Percentiles rank a stretch among this genome's conserved stretches.
phyloP scores from a whole-genome alignment of 2,329 filamentous ascomycete genomes.

The Calonectria pseudoreteaudii region DNA sequence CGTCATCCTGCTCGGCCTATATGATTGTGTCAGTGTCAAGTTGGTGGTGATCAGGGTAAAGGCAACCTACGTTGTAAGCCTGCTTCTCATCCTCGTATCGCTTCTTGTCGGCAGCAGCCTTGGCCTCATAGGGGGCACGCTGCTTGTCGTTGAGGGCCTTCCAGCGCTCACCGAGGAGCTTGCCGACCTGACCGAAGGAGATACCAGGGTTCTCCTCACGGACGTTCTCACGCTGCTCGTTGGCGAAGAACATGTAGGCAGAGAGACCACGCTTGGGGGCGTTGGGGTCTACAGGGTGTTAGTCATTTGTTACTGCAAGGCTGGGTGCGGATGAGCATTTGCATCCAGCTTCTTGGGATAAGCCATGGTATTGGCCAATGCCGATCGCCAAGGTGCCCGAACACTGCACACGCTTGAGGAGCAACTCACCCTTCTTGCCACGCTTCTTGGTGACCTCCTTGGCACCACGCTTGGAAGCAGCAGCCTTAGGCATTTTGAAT shows the following conservation, averaged over 20 bases:
- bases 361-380: neutral
- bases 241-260: slow-evolving; percentile 99
- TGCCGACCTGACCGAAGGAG: slow-evolving; percentile 98
- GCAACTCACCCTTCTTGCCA: slow-evolving; percentile 68
- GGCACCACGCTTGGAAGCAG: slow-evolving; percentile 62
- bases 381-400: neutral
- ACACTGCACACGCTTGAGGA: neutral
- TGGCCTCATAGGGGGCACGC: slow-evolving; percentile 93
- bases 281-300: slow-evolving; percentile 79
- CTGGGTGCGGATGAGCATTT: too few relatives aligned
- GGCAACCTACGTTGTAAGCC: slow-evolving; percentile 81
- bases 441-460: slow-evolving; percentile 66
- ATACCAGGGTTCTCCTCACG: slow-evolving; percentile 98
- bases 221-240: slow-evolving; percentile 98
- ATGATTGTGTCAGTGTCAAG: slow-evolving; percentile 45
- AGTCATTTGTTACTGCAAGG: neutral
- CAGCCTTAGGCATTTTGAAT: slow-evolving; percentile 70
- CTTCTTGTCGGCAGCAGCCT: slow-evolving; percentile 98
- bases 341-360: neutral
- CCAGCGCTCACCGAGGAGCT: slow-evolving; percentile 98
- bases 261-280: slow-evolving; percentile 99
- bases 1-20: slow-evolving; percentile 70
- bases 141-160: slow-evolving; percentile 96
- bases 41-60: neutral
- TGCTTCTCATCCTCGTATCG: slow-evolving; percentile 98